phyloP scores from a whole-genome alignment of 208 protist species.

The Trypanosoma platydactyli region DNA sequence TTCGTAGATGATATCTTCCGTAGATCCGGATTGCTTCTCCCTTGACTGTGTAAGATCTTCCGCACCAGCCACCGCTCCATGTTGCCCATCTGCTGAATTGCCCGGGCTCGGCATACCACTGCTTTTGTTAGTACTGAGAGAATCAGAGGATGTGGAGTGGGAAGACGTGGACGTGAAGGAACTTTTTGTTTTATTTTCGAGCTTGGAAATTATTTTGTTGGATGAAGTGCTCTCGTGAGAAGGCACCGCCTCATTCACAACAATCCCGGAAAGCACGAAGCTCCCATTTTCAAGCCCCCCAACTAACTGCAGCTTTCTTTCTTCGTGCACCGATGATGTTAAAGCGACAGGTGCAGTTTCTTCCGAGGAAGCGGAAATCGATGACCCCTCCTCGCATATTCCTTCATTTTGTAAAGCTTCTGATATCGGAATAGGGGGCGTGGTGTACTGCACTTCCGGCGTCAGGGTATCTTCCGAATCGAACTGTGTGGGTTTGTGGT shows the following conservation, averaged over 20 bases:
- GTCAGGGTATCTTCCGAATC: too few relatives aligned
- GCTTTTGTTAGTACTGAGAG: not conserved
- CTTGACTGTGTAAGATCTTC: not conserved
- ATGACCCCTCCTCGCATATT: not conserved
- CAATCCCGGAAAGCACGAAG: not conserved
- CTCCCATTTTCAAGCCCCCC: constrained; percentile 4
- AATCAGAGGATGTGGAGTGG: too few relatives aligned
- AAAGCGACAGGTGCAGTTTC: not conserved
- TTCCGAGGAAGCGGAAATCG: not conserved
- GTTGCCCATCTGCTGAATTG: not conserved
- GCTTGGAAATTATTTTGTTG: not conserved
- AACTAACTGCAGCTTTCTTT: not conserved
- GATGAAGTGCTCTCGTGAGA: not conserved
- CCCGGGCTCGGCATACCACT: not conserved
- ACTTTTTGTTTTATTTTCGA: too few relatives aligned
- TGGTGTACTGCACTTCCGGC: too few relatives aligned
- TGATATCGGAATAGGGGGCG: too few relatives aligned
- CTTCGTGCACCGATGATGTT: not conserved
- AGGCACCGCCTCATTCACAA: not conserved
- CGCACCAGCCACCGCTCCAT: not conserved
- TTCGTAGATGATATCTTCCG: not conserved
- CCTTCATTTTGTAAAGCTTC: too few relatives aligned
- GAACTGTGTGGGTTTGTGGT: too few relatives aligned
- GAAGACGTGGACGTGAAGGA: too few relatives aligned
- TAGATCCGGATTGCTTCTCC: not conserved